Conservation (phyloP, 2,329 filamentous ascomycete species). For the Periconia sp. region DNA sequence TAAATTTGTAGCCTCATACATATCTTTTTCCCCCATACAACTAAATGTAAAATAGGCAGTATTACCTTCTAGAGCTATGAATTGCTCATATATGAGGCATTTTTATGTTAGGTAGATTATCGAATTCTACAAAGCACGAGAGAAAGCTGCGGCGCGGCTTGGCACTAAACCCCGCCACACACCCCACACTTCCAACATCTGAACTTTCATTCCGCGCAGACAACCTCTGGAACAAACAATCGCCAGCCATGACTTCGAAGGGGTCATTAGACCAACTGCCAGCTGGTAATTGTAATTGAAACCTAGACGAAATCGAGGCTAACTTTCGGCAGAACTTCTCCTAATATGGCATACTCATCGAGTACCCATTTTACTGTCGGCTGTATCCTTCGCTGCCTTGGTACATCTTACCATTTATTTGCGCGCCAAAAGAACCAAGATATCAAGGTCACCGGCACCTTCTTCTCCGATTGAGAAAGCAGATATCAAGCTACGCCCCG, state of each 20-base stretch:
- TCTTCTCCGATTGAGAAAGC: constrained; percentile 36
- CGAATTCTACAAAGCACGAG: too few species aligned
- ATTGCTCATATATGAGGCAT: too few species aligned
- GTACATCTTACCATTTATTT: constrained; percentile 31
- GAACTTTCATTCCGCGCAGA: neutral
- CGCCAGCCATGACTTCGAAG: neutral
- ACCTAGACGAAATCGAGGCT: too few species aligned
- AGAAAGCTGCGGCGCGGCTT: neutral
- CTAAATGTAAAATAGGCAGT: too few species aligned
- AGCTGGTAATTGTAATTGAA: neutral
- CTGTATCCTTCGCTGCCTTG: constrained; percentile 29
- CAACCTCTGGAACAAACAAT: neutral
- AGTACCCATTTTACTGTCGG: constrained; percentile 35
- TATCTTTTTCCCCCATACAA: too few species aligned
- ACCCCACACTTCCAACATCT: constrained; percentile 2
- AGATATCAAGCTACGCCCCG: constrained; percentile 30
- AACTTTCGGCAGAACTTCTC: constrained; percentile 30
- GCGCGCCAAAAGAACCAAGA: constrained; percentile 29
- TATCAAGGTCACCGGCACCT: constrained; percentile 32
- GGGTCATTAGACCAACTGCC: neutral
- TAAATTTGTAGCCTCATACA: too few species aligned
- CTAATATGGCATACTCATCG: constrained; percentile 42
- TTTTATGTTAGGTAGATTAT: too few species aligned
- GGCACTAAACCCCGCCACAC: neutral
- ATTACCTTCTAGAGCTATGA: too few species aligned